Evolutionary conservation across 192 early-diverging fungal species (phyloP), one percentile per base, ranked within the genome.

Genomic region (Gaertneriomyces sp.): DNA sequence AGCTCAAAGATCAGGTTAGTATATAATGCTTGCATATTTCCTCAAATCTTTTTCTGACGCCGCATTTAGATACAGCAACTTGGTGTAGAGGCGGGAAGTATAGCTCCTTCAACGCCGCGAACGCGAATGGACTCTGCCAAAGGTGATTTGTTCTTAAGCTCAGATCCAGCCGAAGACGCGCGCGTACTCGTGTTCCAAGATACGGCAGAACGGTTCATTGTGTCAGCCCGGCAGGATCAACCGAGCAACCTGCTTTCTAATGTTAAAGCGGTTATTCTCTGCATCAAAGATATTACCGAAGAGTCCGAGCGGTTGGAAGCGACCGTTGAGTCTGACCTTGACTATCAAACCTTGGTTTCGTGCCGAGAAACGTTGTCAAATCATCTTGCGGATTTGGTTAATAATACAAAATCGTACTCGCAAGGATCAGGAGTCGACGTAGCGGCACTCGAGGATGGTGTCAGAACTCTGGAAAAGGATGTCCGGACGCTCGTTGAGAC

Each of bases 261-360:
- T 6, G 73, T 78, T 69, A 76, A 76, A 43, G 20, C 47, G 4
- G 43, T 78, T 12, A 45, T 78, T 19, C 33, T 78, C 17, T 47
- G 61, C 17, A 66, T 77, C 55, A 78, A 76, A 55, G 25, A 40
- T 16, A 54, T 76, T 50, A 78, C 74, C 5, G 59, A 77, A 64
- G 73, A 76, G 45, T 53, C 59, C 6, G 73, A 76, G n/a, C 11
- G 42, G 14, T 54, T 69, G 33, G 73, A 65, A 43, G 11, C 6
- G 14, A 8, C 25, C 4, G 63, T 47, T 17, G 20, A 59, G 12
- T 11, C 16, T 42, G 46, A 52, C 41, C 19, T 68, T 11, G 70
- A 60, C 63, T 42, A 44, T 40, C 56, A 49, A 16, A 43, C 17
- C 1, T 16, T 70, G 17, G 50, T 45, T 7, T 41, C 60, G 14